Conservation (phyloP, 2,329 filamentous ascomycete genomes). For the Aspergillus proliferans region DNA sequence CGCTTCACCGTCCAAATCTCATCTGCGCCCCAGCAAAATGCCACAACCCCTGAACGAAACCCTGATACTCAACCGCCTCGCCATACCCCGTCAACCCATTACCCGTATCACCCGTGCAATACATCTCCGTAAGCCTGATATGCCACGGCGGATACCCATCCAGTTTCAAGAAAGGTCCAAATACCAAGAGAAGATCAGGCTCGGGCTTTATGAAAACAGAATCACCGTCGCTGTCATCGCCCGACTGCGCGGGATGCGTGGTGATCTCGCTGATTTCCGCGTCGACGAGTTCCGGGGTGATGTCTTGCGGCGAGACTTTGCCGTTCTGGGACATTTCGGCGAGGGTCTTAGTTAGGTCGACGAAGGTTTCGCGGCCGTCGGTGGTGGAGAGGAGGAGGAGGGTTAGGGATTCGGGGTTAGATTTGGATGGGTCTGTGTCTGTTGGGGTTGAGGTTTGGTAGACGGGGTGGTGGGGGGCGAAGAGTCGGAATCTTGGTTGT, state of each 20-base stretch:
- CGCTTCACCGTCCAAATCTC: slow-evolving; percentile 60
- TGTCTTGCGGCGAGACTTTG: slow-evolving; percentile 74
- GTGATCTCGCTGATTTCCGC: slow-evolving; percentile 67
- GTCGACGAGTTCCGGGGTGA: slow-evolving; percentile 79
- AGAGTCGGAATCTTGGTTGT: slow-evolving; percentile 65
- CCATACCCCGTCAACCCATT: slow-evolving; percentile 31
- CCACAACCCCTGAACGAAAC: slow-evolving; percentile 78
- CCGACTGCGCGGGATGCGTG: slow-evolving; percentile 21
- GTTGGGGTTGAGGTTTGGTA: slow-evolving; percentile 19
- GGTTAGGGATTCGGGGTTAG: slow-evolving; percentile 38
- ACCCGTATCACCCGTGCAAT: slow-evolving; percentile 49
- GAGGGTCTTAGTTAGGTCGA: slow-evolving; percentile 90
- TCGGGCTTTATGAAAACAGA: slow-evolving; percentile 63
- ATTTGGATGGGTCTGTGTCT: slow-evolving; percentile 12
- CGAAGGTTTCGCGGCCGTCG: slow-evolving; percentile 86
- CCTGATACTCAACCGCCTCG: slow-evolving; percentile 74
- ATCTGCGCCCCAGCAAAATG: slow-evolving; percentile 85
- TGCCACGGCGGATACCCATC: slow-evolving; percentile 97
- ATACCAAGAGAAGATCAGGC: slow-evolving; percentile 82
- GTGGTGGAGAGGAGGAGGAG: slow-evolving; percentile 78
- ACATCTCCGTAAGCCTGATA: slow-evolving; percentile 89
- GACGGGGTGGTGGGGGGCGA: slow-evolving; percentile 62
- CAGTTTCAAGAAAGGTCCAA: slow-evolving; percentile 74
- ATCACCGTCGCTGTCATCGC: neutral
- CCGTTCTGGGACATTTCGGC: slow-evolving; percentile 89